These are phyloP conservation scores for Pelagomonas calceolata DNA, from an alignment of 108 stramenopile species.

Conservation along the genomic window DNA sequence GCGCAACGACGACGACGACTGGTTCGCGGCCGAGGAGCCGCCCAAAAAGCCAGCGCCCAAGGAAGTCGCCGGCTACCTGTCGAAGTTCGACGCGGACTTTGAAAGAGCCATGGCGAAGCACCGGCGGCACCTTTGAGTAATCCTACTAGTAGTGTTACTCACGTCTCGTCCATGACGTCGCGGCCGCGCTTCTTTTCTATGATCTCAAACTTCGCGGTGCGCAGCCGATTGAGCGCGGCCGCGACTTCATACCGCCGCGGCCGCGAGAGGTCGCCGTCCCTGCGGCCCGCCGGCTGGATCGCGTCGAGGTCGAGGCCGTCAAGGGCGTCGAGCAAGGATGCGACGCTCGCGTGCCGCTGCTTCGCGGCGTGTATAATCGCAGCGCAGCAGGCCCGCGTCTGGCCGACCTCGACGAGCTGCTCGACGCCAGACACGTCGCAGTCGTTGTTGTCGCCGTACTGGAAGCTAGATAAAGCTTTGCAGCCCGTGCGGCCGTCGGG, in stretches of 20 bases:
- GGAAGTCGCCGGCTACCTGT: too few species aligned
- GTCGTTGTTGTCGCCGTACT: background rate
- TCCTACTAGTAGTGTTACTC: too few species aligned
- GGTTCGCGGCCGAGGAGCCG: too few species aligned
- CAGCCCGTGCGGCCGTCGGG: background rate
- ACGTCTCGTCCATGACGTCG: too few species aligned
- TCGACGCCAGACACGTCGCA: slow-evolving; percentile 19
- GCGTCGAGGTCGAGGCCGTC: slow-evolving; percentile 19
- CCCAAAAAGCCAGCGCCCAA: too few species aligned
- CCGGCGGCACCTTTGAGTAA: too few species aligned
- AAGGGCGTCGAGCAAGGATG: slow-evolving; percentile 19
- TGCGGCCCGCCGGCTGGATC: slow-evolving; percentile 19
- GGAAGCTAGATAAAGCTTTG: background rate
- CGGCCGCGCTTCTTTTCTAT: too few species aligned
- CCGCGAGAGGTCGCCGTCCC: slow-evolving; percentile 20
- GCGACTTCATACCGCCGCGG: slow-evolving; percentile 40
- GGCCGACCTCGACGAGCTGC: slow-evolving; percentile 39
- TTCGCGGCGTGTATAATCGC: slow-evolving; percentile 19
- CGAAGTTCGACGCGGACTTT: too few species aligned
- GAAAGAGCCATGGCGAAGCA: too few species aligned
- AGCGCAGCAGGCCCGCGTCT: slow-evolving; percentile 30
- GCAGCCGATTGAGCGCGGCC: slow-evolving; percentile 24
- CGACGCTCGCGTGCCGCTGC: background rate
- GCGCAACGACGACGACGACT: background rate
- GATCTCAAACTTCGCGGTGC: slow-evolving; percentile 1